Conservation (phyloP, 2,329 filamentous ascomycete genomes). For the Rutstroemia sp. region DNA sequence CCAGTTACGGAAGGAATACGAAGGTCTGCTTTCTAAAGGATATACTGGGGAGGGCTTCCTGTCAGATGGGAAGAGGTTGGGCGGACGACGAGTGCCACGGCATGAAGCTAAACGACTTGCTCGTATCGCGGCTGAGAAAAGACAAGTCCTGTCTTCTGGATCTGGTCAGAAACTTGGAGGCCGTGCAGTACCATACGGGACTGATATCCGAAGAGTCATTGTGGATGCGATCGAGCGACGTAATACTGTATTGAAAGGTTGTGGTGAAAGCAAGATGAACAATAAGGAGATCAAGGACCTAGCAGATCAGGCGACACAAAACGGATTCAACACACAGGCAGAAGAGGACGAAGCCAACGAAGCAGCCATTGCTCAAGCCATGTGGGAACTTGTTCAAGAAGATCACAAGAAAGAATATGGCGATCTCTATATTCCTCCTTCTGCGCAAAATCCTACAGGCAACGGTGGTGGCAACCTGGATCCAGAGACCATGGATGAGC, state of each 20-base stretch:
- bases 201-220: slow-evolving; percentile 66
- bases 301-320: slow-evolving; percentile 53
- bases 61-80: slow-evolving; percentile 65
- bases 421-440: slow-evolving; percentile 24
- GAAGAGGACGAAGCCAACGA: slow-evolving; percentile 89
- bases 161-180: slow-evolving; percentile 71
- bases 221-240: slow-evolving; percentile 64
- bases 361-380: slow-evolving; percentile 72
- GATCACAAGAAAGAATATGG: slow-evolving; percentile 40
- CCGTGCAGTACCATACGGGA: slow-evolving; percentile 43
- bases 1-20: slow-evolving; percentile 78
- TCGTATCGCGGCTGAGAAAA: slow-evolving; percentile 65
- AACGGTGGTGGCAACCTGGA: slow-evolving; percentile 25
- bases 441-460: slow-evolving; percentile 25
- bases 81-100: slow-evolving; percentile 56
- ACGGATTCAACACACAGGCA: slow-evolving; percentile 74
- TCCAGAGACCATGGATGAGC: not conserved
- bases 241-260: slow-evolving; percentile 61
- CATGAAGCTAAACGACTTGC: slow-evolving; percentile 71
- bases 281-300: slow-evolving; percentile 60
- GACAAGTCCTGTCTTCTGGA: slow-evolving; percentile 48
- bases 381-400: slow-evolving; percentile 81
- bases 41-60: slow-evolving; percentile 90
- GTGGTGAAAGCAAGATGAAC: slow-evolving; percentile 59
- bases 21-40: slow-evolving; percentile 68